A percentile compares a stretch with the other conserved stretches of the same genome.
Evolutionary conservation across 2,329 filamentous ascomycete genomes (phyloP).

Genomic region (Fusarium palustre): DNA sequence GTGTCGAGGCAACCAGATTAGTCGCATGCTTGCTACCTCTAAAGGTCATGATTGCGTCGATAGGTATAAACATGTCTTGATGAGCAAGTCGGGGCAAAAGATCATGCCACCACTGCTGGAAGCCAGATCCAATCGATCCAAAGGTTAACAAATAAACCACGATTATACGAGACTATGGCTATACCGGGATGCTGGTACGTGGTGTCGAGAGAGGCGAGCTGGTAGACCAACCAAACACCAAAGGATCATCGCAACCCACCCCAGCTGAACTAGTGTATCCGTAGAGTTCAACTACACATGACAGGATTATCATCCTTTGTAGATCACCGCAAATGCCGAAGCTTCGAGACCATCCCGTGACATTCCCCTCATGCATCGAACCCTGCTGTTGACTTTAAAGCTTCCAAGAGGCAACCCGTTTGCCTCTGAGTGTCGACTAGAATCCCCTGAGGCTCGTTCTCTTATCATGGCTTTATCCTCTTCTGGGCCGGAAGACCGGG

Average conservation of each 20-base stretch:
- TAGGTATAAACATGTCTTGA: not conserved
- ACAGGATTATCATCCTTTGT: constrained; percentile 13
- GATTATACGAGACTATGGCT: not conserved
- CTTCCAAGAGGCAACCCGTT: not conserved
- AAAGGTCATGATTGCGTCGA: not conserved
- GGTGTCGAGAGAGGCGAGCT: not conserved
- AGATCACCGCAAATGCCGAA: constrained; percentile 26
- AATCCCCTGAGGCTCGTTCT: not conserved
- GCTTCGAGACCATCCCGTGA: constrained; percentile 36
- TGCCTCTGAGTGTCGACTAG: constrained; percentile 1
- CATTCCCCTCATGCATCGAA: constrained; percentile 31
- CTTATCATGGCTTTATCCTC: constrained; percentile 10
- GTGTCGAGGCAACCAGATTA: not conserved
- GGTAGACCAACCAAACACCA: constrained; percentile 2
- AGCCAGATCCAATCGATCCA: constrained; percentile 2
- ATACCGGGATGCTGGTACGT: constrained; percentile 17
- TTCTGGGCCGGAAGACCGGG: constrained; percentile 18
- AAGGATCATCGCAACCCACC: not conserved
- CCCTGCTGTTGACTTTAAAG: constrained; percentile 19
- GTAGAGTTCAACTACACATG: constrained; percentile 6
- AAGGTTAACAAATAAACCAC: not conserved
- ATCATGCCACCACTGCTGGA: not conserved
- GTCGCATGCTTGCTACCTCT: not conserved
- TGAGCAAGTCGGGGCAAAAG: constrained; percentile 2
- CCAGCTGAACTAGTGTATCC: constrained; percentile 7